These are phyloP conservation scores for Phaeotremella fagi DNA, from an alignment of 768 basidiomycete genomes.

Conservation along the genomic window DNA sequence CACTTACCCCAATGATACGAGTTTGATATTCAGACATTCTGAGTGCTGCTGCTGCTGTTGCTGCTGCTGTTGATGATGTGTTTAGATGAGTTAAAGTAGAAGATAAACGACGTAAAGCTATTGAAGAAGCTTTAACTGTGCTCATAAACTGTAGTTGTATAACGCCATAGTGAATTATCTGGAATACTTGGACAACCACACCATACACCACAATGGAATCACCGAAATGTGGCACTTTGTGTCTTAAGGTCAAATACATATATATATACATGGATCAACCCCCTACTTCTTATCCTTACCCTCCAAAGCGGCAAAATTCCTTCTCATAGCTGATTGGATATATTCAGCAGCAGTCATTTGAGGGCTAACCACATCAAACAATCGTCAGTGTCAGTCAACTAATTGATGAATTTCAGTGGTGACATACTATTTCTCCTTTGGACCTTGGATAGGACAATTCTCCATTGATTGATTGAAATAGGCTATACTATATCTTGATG, in stretches of 20 bases:
- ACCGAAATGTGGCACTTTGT: too few relatives aligned
- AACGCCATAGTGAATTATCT: too few relatives aligned
- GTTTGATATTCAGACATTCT: constrained; percentile 32
- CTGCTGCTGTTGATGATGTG: constrained; percentile 1
- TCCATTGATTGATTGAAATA: not conserved
- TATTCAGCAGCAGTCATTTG: not conserved
- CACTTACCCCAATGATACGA: constrained; percentile 38
- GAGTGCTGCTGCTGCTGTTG: not conserved
- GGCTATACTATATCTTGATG: not conserved
- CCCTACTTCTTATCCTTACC: not conserved
- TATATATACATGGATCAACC: too few relatives aligned
- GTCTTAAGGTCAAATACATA: too few relatives aligned
- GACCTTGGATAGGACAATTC: not conserved
- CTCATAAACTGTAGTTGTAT: constrained; percentile 27
- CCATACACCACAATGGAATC: too few relatives aligned
- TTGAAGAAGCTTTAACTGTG: too few relatives aligned
- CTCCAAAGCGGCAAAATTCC: not conserved
- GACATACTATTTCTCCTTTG: not conserved
- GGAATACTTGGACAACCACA: too few relatives aligned
- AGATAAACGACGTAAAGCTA: constrained; percentile 21
- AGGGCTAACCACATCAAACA: not conserved
- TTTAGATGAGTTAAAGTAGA: constrained; percentile 10
- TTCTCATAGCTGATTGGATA: not conserved
- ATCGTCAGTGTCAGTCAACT: not conserved
- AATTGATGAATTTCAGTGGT: not conserved